A percentile compares a stretch with the other conserved stretches of the same genome.
Conservation (phyloP, 2,329 filamentous ascomycete species). For the Colletotrichum tropicicola region DNA sequence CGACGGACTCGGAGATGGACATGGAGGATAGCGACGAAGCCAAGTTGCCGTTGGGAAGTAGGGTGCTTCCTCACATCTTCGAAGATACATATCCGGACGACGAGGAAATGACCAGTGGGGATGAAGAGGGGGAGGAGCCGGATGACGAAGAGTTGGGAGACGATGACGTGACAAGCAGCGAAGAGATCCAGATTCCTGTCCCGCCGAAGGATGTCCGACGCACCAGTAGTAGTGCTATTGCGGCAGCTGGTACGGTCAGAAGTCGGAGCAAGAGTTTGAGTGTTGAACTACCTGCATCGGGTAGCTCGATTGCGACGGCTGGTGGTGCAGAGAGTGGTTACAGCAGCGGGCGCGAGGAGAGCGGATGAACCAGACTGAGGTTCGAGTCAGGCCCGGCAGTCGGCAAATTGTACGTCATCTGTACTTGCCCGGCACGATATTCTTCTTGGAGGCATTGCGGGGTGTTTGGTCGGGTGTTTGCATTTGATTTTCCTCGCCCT, state of each 20-base stretch:
- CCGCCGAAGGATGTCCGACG: constrained; percentile 34
- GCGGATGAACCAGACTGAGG: background rate
- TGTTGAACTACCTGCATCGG: constrained; percentile 37
- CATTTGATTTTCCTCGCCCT: too few species aligned
- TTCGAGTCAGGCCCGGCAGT: background rate
- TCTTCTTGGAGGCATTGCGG: constrained; percentile 1
- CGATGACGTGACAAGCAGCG: background rate
- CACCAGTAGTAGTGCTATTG: constrained; percentile 40
- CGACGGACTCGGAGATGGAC: constrained; percentile 38
- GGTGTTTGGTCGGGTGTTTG: too few species aligned
- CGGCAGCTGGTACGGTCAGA: constrained; percentile 40
- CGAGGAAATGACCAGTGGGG: constrained; percentile 49
- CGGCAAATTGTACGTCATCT: background rate
- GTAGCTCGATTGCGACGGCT: constrained; percentile 51
- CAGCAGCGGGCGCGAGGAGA: constrained; percentile 45
- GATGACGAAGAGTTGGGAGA: constrained; percentile 28
- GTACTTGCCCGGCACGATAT: too few species aligned
- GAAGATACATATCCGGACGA: constrained; percentile 49
- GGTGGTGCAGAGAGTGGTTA: constrained; percentile 48
- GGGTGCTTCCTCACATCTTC: constrained; percentile 46
- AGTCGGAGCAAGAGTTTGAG: constrained; percentile 43
- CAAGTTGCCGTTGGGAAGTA: constrained; percentile 38
- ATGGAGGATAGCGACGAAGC: constrained; percentile 40
- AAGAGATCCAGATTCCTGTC: constrained; percentile 28
- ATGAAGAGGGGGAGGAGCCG: constrained; percentile 39